Conservation (phyloP, 352 stramenopile species). For the Pythium biforme region DNA sequence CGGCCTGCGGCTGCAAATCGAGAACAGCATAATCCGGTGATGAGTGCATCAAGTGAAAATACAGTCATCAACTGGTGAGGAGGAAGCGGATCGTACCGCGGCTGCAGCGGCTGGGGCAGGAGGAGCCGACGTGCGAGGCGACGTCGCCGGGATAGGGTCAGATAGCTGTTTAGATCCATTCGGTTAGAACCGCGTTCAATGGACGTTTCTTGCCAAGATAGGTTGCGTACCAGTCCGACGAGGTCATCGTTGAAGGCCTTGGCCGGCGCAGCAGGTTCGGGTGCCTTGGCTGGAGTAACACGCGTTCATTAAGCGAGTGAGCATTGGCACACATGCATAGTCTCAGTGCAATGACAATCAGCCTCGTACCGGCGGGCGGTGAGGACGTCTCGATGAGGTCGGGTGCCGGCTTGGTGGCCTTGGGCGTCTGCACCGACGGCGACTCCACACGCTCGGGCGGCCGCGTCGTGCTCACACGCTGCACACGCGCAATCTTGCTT, state of each 20-base stretch:
- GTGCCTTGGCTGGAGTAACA: conserved; percentile 41
- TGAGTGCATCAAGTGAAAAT: neutral
- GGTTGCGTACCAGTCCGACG: conserved; percentile 62
- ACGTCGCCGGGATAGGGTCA: conserved; percentile 52
- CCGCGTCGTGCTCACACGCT: conserved; percentile 44
- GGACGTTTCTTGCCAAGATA: neutral
- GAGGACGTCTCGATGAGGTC: conserved; percentile 76
- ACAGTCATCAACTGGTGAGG: neutral
- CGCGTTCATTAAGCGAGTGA: neutral
- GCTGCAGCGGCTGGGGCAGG: conserved; percentile 33
- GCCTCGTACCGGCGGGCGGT: conserved; percentile 19
- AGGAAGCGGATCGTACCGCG: neutral
- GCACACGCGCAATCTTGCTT: conserved; percentile 76
- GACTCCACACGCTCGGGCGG: conserved; percentile 37
- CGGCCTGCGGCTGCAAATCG: conserved; percentile 1
- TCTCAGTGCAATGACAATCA: conserved; percentile 28
- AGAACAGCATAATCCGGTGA: conserved; percentile 4
- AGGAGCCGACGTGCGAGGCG: conserved; percentile 32
- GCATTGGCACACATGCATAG: neutral
- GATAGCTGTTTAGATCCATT: conserved; percentile 35
- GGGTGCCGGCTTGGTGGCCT: conserved; percentile 26
- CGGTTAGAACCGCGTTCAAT: no score
- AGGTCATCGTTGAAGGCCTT: conserved; percentile 84
- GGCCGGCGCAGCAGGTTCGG: conserved; percentile 38
- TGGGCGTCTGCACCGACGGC: conserved; percentile 28